These are phyloP conservation scores for Teunomyces aglyptinius DNA, from an alignment of 805 yeast genomes.

Conservation along the genomic window DNA sequence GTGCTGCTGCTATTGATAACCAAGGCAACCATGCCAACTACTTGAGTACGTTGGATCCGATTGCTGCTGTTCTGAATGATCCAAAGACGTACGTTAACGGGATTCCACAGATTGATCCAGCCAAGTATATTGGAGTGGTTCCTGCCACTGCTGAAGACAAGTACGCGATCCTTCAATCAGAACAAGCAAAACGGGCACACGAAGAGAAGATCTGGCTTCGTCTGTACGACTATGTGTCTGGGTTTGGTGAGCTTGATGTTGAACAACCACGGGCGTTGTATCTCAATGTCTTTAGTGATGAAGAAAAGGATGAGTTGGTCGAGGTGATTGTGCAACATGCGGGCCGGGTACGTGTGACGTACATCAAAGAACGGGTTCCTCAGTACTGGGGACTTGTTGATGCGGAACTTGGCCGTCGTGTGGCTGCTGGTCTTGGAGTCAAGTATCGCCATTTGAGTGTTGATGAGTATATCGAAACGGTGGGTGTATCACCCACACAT, in stretches of 20 bases:
- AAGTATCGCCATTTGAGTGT: conserved; percentile 30
- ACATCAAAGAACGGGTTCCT: conserved; percentile 36
- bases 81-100: conserved; percentile 17
- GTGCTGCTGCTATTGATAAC: conserved; percentile 63
- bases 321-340: conserved; percentile 42
- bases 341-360: conserved; percentile 22
- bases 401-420: conserved; percentile 35
- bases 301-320: conserved; percentile 30
- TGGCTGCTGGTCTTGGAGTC: conserved; percentile 43
- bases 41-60: conserved; percentile 47
- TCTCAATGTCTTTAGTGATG: conserved; percentile 35
- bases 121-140: conserved; percentile 34
- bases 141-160: conserved; percentile 22
- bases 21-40: conserved; percentile 78
- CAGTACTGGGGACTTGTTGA: conserved; percentile 44
- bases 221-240: conserved; percentile 37
- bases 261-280: conserved; percentile 48
- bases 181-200: conserved; percentile 28
- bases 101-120: conserved; percentile 18
- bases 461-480: conserved; percentile 29
- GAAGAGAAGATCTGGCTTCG: conserved; percentile 37
- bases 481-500: conserved; percentile 21
- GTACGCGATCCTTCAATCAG: conserved; percentile 26
- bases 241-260: conserved; percentile 42
- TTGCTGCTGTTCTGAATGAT: conserved; percentile 22